These are phyloP conservation scores for Trypanosoma platydactyli DNA, from an alignment of 208 protist genomes.

Conservation along the genomic window DNA sequence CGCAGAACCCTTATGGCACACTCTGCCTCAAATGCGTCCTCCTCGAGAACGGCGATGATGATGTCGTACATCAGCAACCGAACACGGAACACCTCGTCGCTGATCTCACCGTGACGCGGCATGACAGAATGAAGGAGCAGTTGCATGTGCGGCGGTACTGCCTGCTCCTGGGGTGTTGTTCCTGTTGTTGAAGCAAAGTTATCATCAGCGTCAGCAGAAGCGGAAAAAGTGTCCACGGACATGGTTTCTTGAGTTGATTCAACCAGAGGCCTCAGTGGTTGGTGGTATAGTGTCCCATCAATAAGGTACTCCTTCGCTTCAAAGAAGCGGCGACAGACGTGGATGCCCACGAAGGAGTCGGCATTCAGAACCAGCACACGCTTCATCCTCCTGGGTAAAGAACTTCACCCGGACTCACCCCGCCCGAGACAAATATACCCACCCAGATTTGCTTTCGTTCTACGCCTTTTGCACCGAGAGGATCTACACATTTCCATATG, in stretches of 20 bases:
- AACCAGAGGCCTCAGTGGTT: not conserved
- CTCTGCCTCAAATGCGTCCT: conserved; percentile 80
- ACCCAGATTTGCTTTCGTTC: no score
- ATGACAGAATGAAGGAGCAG: conserved; percentile 54
- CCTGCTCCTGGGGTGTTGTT: conserved; percentile 2
- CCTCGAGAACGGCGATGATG: conserved; percentile 81
- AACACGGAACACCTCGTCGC: conserved; percentile 55
- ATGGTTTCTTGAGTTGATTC: not conserved
- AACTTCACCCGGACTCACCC: not conserved
- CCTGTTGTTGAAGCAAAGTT: not conserved
- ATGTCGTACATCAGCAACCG: conserved; percentile 80
- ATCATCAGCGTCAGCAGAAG: not conserved
- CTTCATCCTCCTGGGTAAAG: conserved; percentile 43
- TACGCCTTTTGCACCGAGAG: no score
- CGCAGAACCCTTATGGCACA: conserved; percentile 80
- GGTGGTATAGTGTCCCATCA: conserved; percentile 56
- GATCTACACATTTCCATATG: no score
- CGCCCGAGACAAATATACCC: no score
- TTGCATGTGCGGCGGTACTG: conserved; percentile 39
- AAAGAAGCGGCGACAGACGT: conserved; percentile 64
- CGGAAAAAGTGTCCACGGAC: not conserved
- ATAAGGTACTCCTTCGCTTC: conserved; percentile 75
- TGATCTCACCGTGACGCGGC: conserved; percentile 63
- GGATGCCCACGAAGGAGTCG: conserved; percentile 73
- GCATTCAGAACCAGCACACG: conserved; percentile 80